Evolutionary conservation across 1,139 yeast species (phyloP).

Genomic region (Saccharomyces hybrid): DNA sequence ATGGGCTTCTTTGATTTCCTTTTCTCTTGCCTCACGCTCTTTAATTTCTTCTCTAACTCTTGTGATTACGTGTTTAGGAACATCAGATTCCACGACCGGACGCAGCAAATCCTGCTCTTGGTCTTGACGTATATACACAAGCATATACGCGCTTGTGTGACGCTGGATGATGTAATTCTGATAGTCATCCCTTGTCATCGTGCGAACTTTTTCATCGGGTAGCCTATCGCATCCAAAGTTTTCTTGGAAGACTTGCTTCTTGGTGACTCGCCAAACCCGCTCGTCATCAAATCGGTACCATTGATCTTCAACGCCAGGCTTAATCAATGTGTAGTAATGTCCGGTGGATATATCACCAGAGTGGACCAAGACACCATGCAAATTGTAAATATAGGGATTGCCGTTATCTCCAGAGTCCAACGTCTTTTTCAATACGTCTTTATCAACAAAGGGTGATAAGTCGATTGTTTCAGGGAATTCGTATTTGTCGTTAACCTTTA

Average conservation of each 20-base stretch:
- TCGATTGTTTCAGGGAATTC: constrained; percentile 85
- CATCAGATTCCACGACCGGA: constrained; percentile 46
- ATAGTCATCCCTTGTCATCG: constrained; percentile 51
- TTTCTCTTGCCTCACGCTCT: constrained; percentile 49
- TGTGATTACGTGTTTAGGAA: constrained; percentile 64
- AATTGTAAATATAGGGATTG: constrained; percentile 67
- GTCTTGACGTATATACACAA: constrained; percentile 76
- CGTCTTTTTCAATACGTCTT: constrained; percentile 39
- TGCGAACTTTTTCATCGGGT: constrained; percentile 41
- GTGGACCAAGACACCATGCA: constrained; percentile 93
- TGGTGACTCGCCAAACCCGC: constrained; percentile 79
- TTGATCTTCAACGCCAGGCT: constrained; percentile 59
- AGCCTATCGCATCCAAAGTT: constrained; percentile 78
- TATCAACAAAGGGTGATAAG: constrained; percentile 69
- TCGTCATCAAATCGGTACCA: constrained; percentile 97
- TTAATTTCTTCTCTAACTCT: constrained; percentile 56
- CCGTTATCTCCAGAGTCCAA: not conserved
- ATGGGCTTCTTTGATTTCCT: constrained; percentile 72
- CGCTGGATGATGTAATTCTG: constrained; percentile 61
- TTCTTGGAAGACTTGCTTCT: constrained; percentile 79
- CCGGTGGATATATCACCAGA: constrained; percentile 95
- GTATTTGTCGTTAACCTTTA: constrained; percentile 85
- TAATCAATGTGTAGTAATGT: constrained; percentile 90
- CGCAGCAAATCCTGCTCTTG: constrained; percentile 53
- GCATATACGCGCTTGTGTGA: constrained; percentile 93